Base-by-base conservation (phyloP, 2,329 filamentous ascomycete genomes). In the Clathrospora elynae region DNA sequence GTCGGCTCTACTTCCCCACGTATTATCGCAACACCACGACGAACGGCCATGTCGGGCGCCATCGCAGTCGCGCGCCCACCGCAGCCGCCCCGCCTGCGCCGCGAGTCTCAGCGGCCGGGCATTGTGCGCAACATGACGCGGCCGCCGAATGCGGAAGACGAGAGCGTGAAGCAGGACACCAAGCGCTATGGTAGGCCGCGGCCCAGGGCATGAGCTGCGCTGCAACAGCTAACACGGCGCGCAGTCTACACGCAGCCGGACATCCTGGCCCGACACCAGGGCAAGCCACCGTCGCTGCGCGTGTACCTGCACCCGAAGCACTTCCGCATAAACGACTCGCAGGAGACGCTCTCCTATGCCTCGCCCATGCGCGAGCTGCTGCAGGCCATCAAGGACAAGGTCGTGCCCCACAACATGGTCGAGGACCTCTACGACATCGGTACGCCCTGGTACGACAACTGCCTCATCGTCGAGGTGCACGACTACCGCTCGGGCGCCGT, bases 391-490 rank as follows among this genome's bases (percentile, higher is more conserved):
- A 80, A 80, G 53, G 76, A 75, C 28, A 82, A 86, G 42, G 95
- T 89, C 0, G 78, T 99, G 23, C 93, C 93, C 1, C 90, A 96
- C 70, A 90, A 96, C 57, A 83, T 97, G 66, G 74, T 97, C 8
- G 83, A 87, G 33, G 86, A 92, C 55, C 82, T 99, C 40, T 78
- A 84, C 18, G 78, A 83, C 33, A 77, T 78, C 12, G 83, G 84
- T 13, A 86, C 96, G 10, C 78, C 80, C 7, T 97, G 96, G 66
- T 99, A 97, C 67, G 91, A 97, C 69, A 78, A 82, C 20, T 96
- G 92, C 64, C 79, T 99, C 43, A 97, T 99, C 56, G 90, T 99
- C 23, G 86, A 95, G 68, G 77, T 97, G n/a, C 82, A 95, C 61
- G 89, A 97, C 66, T 88, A 96, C 73, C 88, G 87, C 61, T 83